Evolutionary conservation across 176 grass and related monocot species (phyloP).

Genomic region (Phoenix dactylifera): DNA sequence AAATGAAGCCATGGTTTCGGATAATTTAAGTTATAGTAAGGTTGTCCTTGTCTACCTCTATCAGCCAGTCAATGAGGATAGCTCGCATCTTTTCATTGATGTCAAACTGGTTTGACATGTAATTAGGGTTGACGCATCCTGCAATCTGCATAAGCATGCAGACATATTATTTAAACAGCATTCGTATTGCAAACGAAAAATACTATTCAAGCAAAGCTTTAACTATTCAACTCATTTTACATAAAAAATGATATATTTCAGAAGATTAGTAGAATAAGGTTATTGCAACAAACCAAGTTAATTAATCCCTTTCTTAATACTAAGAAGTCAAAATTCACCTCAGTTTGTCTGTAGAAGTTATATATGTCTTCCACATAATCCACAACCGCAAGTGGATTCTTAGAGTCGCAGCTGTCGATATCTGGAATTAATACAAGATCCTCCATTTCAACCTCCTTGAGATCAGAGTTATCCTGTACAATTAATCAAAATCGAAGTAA

Average conservation of each 20-base stretch:
- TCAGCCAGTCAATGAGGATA: slow-evolving; percentile 80
- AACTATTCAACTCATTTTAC: no score
- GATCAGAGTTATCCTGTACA: slow-evolving; percentile 30
- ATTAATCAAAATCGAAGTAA: slow-evolving; percentile 5
- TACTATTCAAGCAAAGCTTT: no score
- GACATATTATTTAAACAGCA: no score
- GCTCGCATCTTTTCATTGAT: slow-evolving; percentile 92
- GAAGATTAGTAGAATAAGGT: no score
- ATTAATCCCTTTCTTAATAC: not conserved
- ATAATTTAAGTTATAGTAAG: not conserved
- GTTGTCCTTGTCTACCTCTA: slow-evolving; percentile 47
- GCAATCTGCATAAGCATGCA: slow-evolving; percentile 27
- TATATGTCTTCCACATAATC: slow-evolving; percentile 79
- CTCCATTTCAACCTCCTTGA: slow-evolving; percentile 41
- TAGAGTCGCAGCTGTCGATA: slow-evolving; percentile 46
- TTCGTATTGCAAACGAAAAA: no score
- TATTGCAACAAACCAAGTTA: no score
- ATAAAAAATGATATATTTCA: no score
- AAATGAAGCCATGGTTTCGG: slow-evolving; percentile 1
- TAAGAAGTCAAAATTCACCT: slow-evolving; percentile 39
- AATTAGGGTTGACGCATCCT: slow-evolving; percentile 51
- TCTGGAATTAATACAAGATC: slow-evolving; percentile 37
- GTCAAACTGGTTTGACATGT: slow-evolving; percentile 72
- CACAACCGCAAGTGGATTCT: slow-evolving; percentile 48
- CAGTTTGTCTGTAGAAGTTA: slow-evolving; percentile 52